These are phyloP conservation scores for Fusarium zealandicum DNA, from an alignment of 2,329 filamentous ascomycete species.

Conservation along the genomic window DNA sequence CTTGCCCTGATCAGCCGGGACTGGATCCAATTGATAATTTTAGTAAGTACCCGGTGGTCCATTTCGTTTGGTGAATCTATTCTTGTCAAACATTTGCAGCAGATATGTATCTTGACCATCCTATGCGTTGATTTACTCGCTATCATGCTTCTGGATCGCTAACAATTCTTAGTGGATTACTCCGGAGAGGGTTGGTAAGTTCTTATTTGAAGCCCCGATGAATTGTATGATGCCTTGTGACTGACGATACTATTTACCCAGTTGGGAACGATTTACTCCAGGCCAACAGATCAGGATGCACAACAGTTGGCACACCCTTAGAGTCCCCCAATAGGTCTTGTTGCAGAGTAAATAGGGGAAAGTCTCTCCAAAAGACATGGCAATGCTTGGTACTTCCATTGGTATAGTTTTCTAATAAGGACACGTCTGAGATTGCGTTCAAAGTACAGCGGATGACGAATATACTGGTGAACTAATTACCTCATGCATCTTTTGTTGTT, in stretches of 20 bases:
- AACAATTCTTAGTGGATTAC: background rate
- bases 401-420: no score
- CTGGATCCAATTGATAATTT: constrained; percentile 1
- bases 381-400: no score
- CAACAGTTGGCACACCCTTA: background rate
- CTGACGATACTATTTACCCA: background rate
- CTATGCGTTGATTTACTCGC: background rate
- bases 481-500: no score
- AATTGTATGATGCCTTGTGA: no score
- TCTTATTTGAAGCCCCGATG: background rate
- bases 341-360: no score
- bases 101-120: no score
- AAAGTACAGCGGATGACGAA: no score
- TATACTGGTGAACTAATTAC: no score
- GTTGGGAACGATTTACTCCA: background rate
- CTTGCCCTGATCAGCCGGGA: background rate
- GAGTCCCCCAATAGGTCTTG: background rate
- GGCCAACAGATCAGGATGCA: background rate
- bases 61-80: no score
- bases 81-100: no score
- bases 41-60: background rate
- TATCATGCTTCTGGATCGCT: background rate
- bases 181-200: background rate
- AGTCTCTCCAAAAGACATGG: no score
- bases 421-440: no score